Evolutionary conservation across 495 filamentous ascomycete genomes (phyloP), one percentile per base, ranked within the genome.

Genomic region (Rostrohypoxylon terebratum): DNA sequence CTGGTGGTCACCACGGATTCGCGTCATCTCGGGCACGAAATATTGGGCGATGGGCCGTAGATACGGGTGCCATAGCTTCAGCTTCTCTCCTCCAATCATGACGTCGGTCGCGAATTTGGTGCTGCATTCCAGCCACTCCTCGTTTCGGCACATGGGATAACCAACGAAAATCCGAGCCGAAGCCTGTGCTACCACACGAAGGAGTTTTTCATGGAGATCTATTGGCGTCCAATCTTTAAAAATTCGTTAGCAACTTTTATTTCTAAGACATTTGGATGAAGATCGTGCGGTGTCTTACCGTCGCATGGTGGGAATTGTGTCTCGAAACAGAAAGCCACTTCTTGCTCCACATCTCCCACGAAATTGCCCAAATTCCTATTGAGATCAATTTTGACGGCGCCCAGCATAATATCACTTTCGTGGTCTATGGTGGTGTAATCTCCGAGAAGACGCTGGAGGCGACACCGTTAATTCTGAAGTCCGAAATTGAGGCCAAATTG

Each of bases 81-180:
- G 38, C 50, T 76, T 77, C 62, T 74, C 66, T 23, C 54, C 71
- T 3, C 74, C 75, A 44, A 71, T 63, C 81, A 73, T 71, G 71
- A 83, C 62, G 50, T 87, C 79, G 33, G 83, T 72, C 2, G 87
- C 84, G 68, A 85, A 90, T 36, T 82, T 83, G 57, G 87, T 83
- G 1, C 85, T 83, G 16, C 85, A 80, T 20, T 84, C 70, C 13
- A 88, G 75, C 88, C 88, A 90, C 14, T 87, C 81, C 40, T 84
- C 75, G 50, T 89, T 78, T 9, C 86, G 81, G 64, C 83, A 85
- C 71, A 87, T 69, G 1, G 80, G 78, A 40, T 79, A 76, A 34
- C 87, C 88, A 21, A 88, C 77, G 54, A 89, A 89, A 4, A 84
- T 79, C 11, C 87, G 78, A 9, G 84, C 83, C 2, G 86, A 86